Evolutionary conservation across 225 moss, liverwort and hornwort genomes (phyloP).

Genomic region (Sphagnum contortum): DNA sequence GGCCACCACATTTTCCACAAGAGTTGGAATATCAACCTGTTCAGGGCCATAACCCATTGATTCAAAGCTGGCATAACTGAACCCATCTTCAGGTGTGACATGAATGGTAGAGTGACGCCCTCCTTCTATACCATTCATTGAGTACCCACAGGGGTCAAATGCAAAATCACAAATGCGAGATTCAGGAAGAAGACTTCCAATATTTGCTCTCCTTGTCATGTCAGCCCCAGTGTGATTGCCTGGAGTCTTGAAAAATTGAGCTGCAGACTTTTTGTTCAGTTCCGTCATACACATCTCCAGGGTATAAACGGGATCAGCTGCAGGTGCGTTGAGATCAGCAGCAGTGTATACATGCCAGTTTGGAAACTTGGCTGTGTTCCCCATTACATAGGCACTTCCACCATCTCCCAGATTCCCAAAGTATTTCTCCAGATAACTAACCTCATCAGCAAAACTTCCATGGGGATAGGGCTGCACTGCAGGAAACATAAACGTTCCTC

Average conservation of each 20-base stretch:
- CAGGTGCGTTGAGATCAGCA: conserved; percentile 15
- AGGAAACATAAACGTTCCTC: conserved; percentile 82
- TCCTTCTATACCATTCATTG: conserved; percentile 74
- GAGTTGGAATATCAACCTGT: conserved; percentile 30
- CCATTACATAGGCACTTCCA: conserved; percentile 68
- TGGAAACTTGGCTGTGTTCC: conserved; percentile 35
- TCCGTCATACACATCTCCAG: conserved; percentile 89
- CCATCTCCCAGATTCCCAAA: conserved; percentile 66
- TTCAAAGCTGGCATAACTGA: conserved; percentile 87
- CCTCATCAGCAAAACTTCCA: conserved; percentile 67
- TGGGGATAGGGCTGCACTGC: conserved; percentile 68
- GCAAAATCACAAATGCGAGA: conserved; percentile 70
- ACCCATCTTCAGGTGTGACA: conserved; percentile 67
- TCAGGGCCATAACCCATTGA: conserved; percentile 68
- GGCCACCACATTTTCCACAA: conserved; percentile 39
- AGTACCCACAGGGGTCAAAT: conserved; percentile 80
- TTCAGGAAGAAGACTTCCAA: conserved; percentile 41
- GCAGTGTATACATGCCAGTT: conserved; percentile 84
- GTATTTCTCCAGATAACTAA: conserved; percentile 50
- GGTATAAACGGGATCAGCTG: conserved; percentile 32
- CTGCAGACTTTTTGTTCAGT: conserved; percentile 39
- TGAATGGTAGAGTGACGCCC: conserved; percentile 81
- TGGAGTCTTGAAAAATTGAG: conserved; percentile 37
- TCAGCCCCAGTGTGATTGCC: conserved; percentile 35
- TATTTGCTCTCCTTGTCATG: conserved; percentile 51